Base-by-base conservation (phyloP, 2,329 filamentous ascomycete species). In the Colletotrichum sojae region DNA sequence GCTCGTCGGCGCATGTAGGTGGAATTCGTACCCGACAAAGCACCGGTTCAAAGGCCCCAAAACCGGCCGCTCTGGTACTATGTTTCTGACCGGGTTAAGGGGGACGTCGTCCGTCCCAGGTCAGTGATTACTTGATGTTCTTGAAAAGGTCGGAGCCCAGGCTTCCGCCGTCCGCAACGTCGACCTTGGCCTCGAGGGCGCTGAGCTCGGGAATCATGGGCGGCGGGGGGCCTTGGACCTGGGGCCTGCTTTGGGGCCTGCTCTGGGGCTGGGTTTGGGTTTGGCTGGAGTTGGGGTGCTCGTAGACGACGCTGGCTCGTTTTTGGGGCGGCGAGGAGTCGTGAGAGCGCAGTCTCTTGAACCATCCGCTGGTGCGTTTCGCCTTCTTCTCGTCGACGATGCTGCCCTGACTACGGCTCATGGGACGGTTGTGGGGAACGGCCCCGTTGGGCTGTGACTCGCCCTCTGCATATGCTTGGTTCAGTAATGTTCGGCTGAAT, bases 201-300 rank as follows among this genome's bases (percentile, higher is more conserved):
- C 78, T 82, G 57, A 90, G 80, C 75, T 90, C 88, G 20, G 88
- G 88, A 58, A 90, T 89, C 86, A 86, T 89, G 25, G 88, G 88
- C 45, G 88, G 86, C 64, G 88, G 88, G 9, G 88, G 87, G 12
- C 84, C 85, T 43, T 76, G 71, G 43, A 58, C 55, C 46, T 62
- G 59, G 6, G 81, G 65, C 40, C 16, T 43, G 49, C 48, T 20
- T 45, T 64, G 61, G 13, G 22, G 39, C 60, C 52, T 63, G 52
- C 52, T 83, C 83, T 74, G 48, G 16, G 59, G 31, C 10, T 56
- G 40, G 54, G 2, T 25, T 52, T 55, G 56, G 9, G 55, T 80
- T 51, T 69, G 60, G 65, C 68, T 71, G 53, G 36, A 69, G 64
- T 75, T 73, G 49, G 70, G 59, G 25, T 82, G 79, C 53, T 85